These are phyloP conservation scores for Miscanthus lutarioriparius DNA, from an alignment of 176 grass and related monocot species.

Conservation along the genomic window DNA sequence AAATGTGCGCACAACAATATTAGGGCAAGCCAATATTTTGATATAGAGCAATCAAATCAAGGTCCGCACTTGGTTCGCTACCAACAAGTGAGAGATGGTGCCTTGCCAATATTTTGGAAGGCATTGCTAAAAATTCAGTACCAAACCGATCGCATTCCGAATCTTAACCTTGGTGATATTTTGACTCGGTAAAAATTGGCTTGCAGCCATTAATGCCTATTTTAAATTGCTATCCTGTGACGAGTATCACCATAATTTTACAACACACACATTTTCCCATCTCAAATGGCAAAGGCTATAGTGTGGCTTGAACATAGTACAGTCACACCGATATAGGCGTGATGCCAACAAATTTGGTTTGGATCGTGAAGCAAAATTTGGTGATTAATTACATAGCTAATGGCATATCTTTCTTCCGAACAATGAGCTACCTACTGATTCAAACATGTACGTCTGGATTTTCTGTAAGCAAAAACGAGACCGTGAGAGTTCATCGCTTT, in stretches of 20 bases:
- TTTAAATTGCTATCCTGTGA: background rate
- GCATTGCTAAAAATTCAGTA: background rate
- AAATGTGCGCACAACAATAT: background rate
- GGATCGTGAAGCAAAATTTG: background rate
- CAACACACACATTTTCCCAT: background rate
- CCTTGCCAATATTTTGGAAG: background rate
- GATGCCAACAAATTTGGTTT: background rate
- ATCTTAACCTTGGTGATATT: background rate
- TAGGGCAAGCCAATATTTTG: background rate
- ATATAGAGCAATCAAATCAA: background rate
- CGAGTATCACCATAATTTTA: background rate
- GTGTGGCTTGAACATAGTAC: background rate
- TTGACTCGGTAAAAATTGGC: background rate
- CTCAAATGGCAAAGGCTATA: background rate
- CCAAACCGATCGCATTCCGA: background rate
- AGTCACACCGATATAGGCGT: background rate
- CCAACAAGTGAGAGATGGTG: too few species aligned
- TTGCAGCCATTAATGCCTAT: background rate
- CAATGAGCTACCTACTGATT: background rate
- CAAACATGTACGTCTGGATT: background rate
- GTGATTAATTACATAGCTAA: background rate
- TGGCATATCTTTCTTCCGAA: background rate
- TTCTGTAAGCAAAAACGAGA: background rate
- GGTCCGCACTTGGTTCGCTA: too few species aligned
- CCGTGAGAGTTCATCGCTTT: conserved; percentile 27